These are phyloP conservation scores for Pseudogymnoascus sp. DNA, from an alignment of 2,329 filamentous ascomycete species.

Conservation along the genomic window DNA sequence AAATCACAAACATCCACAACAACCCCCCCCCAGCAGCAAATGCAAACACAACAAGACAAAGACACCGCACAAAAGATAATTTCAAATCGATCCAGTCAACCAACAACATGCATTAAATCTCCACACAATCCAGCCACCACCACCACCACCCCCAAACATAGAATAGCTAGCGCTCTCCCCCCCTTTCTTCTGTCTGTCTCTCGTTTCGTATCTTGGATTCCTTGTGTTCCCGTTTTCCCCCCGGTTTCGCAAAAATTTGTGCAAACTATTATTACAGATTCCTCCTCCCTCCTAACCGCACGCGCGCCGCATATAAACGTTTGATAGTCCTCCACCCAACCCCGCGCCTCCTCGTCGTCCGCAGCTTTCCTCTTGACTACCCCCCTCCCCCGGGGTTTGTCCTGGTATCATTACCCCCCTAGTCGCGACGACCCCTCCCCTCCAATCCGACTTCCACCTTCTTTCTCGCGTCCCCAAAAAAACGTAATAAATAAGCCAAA, in stretches of 20 bases:
- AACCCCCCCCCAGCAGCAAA: neutral
- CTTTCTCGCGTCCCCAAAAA: neutral
- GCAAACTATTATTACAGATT: neutral
- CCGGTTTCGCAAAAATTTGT: neutral
- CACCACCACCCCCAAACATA: neutral
- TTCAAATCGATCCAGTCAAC: neutral
- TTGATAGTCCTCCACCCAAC: neutral
- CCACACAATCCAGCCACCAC: neutral
- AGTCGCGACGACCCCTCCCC: neutral
- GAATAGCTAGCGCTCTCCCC: neutral
- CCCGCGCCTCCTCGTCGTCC: neutral
- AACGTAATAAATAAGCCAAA: neutral
- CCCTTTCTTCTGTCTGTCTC: neutral
- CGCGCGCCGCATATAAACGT: conserved; percentile 2
- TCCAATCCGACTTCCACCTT: neutral
- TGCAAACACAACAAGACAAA: neutral
- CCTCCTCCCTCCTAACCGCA: neutral
- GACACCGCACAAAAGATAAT: neutral
- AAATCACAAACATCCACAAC: neutral
- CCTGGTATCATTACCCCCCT: neutral
- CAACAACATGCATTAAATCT: neutral
- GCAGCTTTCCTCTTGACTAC: neutral
- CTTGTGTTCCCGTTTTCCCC: neutral
- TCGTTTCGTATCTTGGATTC: neutral
- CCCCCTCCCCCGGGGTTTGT: neutral